Percentiles rank a stretch among this genome's conserved stretches.
Conservation (phyloP, 1,284 basidiomycete species). For the Heliocybe sulcata region DNA sequence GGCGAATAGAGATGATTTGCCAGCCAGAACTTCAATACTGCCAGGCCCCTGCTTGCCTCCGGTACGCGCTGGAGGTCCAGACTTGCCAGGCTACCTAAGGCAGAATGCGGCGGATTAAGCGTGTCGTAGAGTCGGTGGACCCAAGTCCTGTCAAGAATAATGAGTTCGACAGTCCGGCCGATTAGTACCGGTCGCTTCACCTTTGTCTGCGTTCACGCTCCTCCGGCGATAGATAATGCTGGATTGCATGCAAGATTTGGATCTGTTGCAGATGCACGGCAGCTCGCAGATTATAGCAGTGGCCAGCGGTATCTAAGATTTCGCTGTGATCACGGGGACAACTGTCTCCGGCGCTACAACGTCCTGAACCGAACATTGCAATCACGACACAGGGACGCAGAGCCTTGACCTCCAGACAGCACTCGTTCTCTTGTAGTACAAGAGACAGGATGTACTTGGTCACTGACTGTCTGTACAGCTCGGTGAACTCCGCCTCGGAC, state of each 20-base stretch:
- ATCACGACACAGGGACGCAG: not conserved
- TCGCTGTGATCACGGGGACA: not conserved
- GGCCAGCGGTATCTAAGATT: conserved; percentile 3
- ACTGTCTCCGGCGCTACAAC: conserved; percentile 1
- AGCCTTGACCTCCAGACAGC: not conserved
- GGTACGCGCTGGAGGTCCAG: not conserved
- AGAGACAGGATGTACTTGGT: not conserved
- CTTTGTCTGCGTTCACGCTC: too few species aligned
- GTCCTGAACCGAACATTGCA: not conserved
- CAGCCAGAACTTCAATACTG: not conserved
- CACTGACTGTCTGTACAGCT: not conserved
- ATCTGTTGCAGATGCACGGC: conserved; percentile 9
- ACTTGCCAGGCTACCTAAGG: not conserved
- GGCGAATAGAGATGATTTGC: not conserved
- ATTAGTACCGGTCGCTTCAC: not conserved
- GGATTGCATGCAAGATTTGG: not conserved
- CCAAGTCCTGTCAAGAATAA: not conserved
- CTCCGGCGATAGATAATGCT: too few species aligned
- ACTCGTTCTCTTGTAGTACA: not conserved
- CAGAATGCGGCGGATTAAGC: not conserved
- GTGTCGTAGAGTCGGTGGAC: not conserved
- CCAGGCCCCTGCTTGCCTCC: not conserved
- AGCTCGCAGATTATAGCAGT: conserved; percentile 8
- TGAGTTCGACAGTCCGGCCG: not conserved
- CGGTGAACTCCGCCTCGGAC: not conserved